Evolutionary conservation across 169 alveolate species (phyloP), one percentile per base, ranked within the genome.

Genomic region (Eimeria praecox): DNA sequence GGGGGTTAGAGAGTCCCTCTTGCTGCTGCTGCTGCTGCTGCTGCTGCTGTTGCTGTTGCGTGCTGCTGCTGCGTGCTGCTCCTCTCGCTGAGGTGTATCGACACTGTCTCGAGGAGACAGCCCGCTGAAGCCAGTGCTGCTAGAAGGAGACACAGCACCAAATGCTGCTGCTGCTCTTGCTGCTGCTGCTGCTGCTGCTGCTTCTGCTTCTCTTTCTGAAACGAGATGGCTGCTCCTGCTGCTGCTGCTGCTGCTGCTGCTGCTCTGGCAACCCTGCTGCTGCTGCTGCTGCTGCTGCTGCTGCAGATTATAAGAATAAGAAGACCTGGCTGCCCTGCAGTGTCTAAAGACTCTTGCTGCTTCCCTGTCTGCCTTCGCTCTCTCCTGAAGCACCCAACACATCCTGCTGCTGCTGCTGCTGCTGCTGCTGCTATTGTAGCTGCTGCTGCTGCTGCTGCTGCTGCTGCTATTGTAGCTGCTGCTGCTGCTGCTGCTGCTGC

Each of bases 31-130:
- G 66, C 66, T 56, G 49, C 62, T 77, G 62, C 56, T n/a, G 38
- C 59, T 33, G 49, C 88, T 77, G 49, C 88, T 77, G 88, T 62
- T 77, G 88, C 40, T 73, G 85, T 46, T 73, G 54, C 85, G 46
- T 18, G 16, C 22, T 27, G 66, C 64, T 77, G 38, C 88, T 24
- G 42, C 56, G 62, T 38, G 88, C 88, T 33, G 62, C 62, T 77
- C 40, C 49, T 42, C 40, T 62, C 14, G 62, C 30, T 30, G 82
- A 18, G 78, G 78, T 8, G 24, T 10, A 18, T 52, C 59, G 59
- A 52, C 14, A 6, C 59, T 14, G 59, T 52, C 59, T 9, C 59
- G 59, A 52, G 59, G 59, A 52, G 59, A 52, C 59, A 52, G 6
- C 52, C 54, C 40, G 86, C 86, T 24, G 20, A 24, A 75, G 52